These are phyloP conservation scores for Zygosaccharomyces gambellarensis DNA, from an alignment of 805 yeast genomes.

Conservation along the genomic window DNA sequence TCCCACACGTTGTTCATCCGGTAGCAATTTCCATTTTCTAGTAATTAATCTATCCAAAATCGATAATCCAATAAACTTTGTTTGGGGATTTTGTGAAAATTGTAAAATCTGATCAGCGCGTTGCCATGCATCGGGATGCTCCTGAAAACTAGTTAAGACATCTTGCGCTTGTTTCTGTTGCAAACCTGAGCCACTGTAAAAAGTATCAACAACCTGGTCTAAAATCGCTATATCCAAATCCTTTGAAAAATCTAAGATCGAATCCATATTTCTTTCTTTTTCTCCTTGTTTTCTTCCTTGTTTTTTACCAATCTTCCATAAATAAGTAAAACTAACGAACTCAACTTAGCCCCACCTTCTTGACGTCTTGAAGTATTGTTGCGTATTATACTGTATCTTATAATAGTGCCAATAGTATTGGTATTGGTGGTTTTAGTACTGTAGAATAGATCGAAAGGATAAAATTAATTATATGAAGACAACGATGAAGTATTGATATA, in stretches of 20 bases:
- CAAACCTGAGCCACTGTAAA: conserved; percentile 72
- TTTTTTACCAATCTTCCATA: not conserved
- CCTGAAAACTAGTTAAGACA: conserved; percentile 76
- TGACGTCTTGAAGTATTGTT: not conserved
- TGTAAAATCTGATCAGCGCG: conserved; percentile 86
- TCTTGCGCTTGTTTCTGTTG: conserved; percentile 66
- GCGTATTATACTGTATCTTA: not conserved
- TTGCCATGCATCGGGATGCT: conserved; percentile 94
- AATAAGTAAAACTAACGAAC: not conserved
- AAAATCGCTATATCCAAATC: conserved; percentile 76
- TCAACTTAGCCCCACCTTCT: not conserved
- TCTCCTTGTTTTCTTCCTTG: not conserved
- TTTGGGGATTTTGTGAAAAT: conserved; percentile 69
- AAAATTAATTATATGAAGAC: not conserved
- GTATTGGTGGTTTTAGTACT: not conserved
- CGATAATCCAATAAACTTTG: conserved; percentile 87
- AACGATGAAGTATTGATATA: not conserved
- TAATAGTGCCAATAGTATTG: not conserved
- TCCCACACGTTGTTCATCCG: conserved; percentile 83
- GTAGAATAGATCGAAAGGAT: not conserved
- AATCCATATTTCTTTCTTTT: conserved; percentile 55
- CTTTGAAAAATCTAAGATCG: conserved; percentile 76
- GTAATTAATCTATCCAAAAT: conserved; percentile 85
- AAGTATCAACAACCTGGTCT: conserved; percentile 80
- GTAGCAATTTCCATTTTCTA: conserved; percentile 90